Base-by-base conservation (phyloP, 352 stramenopile genomes). In the Pythium aristosporum region DNA sequence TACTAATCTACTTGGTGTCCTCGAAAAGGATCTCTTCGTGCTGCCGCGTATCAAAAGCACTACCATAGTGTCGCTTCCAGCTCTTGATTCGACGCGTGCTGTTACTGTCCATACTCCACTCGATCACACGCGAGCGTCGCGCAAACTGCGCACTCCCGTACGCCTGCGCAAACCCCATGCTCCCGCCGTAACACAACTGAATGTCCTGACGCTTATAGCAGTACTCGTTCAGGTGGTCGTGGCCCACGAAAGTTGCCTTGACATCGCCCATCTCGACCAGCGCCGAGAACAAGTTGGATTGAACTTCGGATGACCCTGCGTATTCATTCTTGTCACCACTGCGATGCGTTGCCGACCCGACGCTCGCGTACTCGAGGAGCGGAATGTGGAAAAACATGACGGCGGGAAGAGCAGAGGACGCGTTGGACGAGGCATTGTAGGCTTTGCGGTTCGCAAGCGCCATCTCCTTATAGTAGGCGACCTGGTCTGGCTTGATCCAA, bases 371-470 rank as follows among this genome's bases (percentile, higher is more conserved):
- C 46, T 71, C 64, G 10, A 46, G 2, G 11, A 69, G 42, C 15
- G 62, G 54, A 23, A 69, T 69, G 55, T 69, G 62, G 62, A 79
- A 79, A 36, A 76, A 80, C 42, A 69, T 74, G 21, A 79, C 25
- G 16, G 65, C 68, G 16, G 65, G 68, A 39, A 71, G 32, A 28
- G 25, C 4, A 4, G 41, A n/a, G 20, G 34, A 44, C 49, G 44
- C 50, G 49, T 11, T 56, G 15, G 53, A 28, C 69, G 15, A 23
- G n/a, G 44, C 11, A 9, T 32, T 62, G 11, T 49, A 37, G 39
- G 65, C 32, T 16, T 61, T 25, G 10, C 51, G 55, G 25, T 28
- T 28, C 4, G 25, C 25, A 28, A 28, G 25, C 25, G 25, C 25
- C 25, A 28, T 28, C 4, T 28, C 2, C 25, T 28, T 28, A 50